phyloP scores from a whole-genome alignment of 306 rosid species.

The Betula pendula region DNA sequence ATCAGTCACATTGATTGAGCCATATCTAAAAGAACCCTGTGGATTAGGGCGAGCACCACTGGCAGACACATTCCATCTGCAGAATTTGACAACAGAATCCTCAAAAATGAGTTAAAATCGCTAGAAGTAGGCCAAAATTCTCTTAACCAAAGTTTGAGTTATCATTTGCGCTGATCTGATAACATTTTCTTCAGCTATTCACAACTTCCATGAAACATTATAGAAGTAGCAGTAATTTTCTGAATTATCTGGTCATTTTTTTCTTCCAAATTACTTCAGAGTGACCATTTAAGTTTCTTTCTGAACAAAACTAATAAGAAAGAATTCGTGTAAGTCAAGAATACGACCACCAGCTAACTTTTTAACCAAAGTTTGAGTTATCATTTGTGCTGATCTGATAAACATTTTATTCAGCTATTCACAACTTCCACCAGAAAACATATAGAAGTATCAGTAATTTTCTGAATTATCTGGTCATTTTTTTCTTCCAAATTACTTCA shows the following conservation, averaged over 20 bases:
- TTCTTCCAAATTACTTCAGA: neutral
- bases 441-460: neutral
- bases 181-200: neutral
- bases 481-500: neutral
- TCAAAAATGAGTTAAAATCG: conserved; percentile 1
- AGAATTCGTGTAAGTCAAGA: neutral
- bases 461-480: neutral
- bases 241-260: neutral
- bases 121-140: neutral
- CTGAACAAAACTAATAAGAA: neutral
- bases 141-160: neutral
- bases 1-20: conserved; percentile 92
- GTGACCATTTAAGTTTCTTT: neutral
- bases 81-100: conserved; percentile 26
- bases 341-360: no score
- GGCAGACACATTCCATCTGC: conserved; percentile 97
- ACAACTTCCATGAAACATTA: neutral
- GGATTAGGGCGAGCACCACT: conserved; percentile 99
- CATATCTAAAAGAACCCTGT: conserved; percentile 93
- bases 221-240: neutral
- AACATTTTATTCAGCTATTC: neutral
- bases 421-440: neutral
- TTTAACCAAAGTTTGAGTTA: neutral
- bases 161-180: neutral
- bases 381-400: neutral